These are phyloP conservation scores for Microdochium trichocladiopsis DNA, from an alignment of 2,329 filamentous ascomycete genomes.

Conservation along the genomic window DNA sequence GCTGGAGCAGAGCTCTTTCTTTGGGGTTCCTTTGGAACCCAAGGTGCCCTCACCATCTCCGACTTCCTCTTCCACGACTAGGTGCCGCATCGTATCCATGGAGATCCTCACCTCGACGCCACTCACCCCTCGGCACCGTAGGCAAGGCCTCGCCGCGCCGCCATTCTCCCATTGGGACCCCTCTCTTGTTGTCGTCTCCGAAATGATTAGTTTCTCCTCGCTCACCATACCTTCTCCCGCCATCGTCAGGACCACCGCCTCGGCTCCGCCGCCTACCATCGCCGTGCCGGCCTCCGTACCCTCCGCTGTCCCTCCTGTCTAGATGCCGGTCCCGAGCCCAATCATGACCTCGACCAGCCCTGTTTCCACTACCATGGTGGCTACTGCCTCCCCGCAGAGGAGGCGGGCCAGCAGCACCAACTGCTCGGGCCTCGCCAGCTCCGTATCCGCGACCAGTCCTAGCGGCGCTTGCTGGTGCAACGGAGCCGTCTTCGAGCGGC, in stretches of 20 bases:
- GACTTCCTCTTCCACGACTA: constrained; percentile 27
- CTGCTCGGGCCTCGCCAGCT: constrained; percentile 23
- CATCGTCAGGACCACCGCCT: constrained; percentile 5
- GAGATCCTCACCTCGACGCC: constrained; percentile 37
- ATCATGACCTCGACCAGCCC: constrained; percentile 15
- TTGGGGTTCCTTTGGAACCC: too few relatives aligned
- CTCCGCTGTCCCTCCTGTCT: constrained; percentile 12
- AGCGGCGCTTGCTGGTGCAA: constrained; percentile 55
- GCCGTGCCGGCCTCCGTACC: constrained; percentile 13
- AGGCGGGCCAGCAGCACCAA: constrained; percentile 6
- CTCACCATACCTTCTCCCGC: constrained; percentile 23
- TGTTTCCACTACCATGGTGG: not conserved
- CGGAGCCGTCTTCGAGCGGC: constrained; percentile 65
- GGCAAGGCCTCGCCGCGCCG: constrained; percentile 58
- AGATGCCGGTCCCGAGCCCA: not conserved
- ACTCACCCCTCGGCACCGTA: constrained; percentile 30
- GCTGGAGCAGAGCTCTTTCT: too few relatives aligned
- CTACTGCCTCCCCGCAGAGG: not conserved
- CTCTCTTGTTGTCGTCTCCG: constrained; percentile 30
- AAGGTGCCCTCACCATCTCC: constrained; percentile 4
- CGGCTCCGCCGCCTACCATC: constrained; percentile 12
- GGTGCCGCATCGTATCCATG: constrained; percentile 23
- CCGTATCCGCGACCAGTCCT: constrained; percentile 34
- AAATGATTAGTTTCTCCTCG: constrained; percentile 20
- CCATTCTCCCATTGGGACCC: constrained; percentile 54